Evolutionary conservation across 2,329 filamentous ascomycete genomes (phyloP).

Genomic region (Massarina eburnea): DNA sequence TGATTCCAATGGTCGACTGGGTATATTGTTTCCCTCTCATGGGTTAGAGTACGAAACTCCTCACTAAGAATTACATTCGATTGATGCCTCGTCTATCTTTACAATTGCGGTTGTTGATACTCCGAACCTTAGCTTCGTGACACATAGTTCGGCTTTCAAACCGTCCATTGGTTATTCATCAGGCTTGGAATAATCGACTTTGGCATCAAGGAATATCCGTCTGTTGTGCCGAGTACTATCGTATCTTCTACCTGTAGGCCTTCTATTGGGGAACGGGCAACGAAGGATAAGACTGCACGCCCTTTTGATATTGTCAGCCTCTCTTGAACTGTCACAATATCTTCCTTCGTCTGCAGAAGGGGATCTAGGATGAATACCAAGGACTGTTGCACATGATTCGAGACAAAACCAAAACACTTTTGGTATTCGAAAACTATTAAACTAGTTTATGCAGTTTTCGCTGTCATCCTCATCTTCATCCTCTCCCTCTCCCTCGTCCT

Average conservation of each 20-base stretch:
- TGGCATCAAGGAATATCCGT: slow-evolving; percentile 46
- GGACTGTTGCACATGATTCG: slow-evolving; percentile 21
- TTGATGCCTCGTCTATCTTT: slow-evolving; percentile 42
- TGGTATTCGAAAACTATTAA: neutral
- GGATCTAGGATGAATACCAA: slow-evolving; percentile 43
- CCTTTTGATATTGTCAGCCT: slow-evolving; percentile 58
- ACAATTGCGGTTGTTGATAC: slow-evolving; percentile 42
- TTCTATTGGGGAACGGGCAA: slow-evolving; percentile 55
- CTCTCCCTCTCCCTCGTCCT: no score
- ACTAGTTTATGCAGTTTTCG: neutral
- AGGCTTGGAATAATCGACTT: slow-evolving; percentile 45
- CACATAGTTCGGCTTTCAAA: slow-evolving; percentile 36
- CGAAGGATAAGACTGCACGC: slow-evolving; percentile 46
- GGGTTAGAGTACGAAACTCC: slow-evolving; percentile 41
- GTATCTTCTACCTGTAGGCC: slow-evolving; percentile 59
- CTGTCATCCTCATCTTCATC: no score
- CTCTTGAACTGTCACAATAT: slow-evolving; percentile 48
- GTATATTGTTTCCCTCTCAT: slow-evolving; percentile 41
- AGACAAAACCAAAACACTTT: no score
- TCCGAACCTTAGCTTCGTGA: slow-evolving; percentile 45
- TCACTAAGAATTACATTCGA: slow-evolving; percentile 39
- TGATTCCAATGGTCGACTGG: slow-evolving; percentile 40
- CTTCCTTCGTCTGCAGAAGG: slow-evolving; percentile 45
- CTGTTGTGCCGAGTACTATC: slow-evolving; percentile 49
- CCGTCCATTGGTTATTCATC: slow-evolving; percentile 46